Conservation (phyloP, 768 basidiomycete genomes). For the Amanita pseudoporphyria region DNA sequence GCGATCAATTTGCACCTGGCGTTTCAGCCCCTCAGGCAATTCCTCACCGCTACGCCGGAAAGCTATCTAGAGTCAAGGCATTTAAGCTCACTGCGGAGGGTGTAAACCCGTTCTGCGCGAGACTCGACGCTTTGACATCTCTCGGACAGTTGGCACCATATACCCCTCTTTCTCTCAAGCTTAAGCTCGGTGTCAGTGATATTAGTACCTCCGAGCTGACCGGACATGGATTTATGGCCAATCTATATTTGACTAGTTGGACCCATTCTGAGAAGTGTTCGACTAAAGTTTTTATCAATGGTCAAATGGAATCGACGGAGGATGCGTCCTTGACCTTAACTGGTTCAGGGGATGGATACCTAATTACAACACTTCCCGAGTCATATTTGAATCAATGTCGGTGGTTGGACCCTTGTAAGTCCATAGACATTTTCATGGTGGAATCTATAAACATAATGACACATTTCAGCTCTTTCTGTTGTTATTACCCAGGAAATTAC, state of each 20-base stretch:
- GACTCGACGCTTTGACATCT: conserved; percentile 43
- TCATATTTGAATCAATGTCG: conserved; percentile 56
- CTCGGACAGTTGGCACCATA: conserved; percentile 24
- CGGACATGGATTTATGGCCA: conserved; percentile 56
- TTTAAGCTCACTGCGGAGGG: conserved; percentile 37
- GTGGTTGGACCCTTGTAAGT: conserved; percentile 63
- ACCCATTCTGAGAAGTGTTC: conserved; percentile 46
- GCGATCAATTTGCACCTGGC: neutral
- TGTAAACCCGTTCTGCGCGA: conserved; percentile 53
- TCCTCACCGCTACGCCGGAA: neutral
- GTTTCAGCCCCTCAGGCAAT: neutral
- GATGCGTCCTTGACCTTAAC: conserved; percentile 39
- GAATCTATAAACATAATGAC: neutral
- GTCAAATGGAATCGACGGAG: conserved; percentile 43
- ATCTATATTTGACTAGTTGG: conserved; percentile 49
- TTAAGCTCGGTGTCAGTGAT: conserved; percentile 52
- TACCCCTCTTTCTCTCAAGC: conserved; percentile 40
- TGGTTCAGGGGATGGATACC: conserved; percentile 36
- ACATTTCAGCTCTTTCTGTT: conserved; percentile 34
- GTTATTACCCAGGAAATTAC: conserved; percentile 62
- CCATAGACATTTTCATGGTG: neutral
- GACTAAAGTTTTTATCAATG: conserved; percentile 48
- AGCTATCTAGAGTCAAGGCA: neutral
- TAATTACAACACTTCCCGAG: conserved; percentile 55
- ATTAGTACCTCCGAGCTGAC: conserved; percentile 36